Percentiles rank a stretch among this genome's conserved stretches.
phyloP scores from a whole-genome alignment of 1,284 basidiomycete genomes.

The Volvariella volvacea region DNA sequence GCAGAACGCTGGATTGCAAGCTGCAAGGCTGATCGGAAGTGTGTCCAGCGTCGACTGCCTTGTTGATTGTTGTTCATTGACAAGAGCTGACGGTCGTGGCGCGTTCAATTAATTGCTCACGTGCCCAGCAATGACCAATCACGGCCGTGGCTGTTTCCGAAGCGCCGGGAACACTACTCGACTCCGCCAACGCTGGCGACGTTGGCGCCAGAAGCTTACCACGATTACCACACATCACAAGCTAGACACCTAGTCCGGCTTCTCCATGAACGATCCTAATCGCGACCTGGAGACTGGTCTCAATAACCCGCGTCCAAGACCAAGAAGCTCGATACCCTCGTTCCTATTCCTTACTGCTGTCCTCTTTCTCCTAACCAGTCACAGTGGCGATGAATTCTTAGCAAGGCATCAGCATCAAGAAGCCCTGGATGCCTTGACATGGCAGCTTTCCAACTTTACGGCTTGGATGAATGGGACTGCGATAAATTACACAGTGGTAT shows the following conservation, averaged over 20 bases:
- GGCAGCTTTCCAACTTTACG: slow-evolving; percentile 63
- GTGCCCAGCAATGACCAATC: no score
- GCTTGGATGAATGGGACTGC: slow-evolving; percentile 67
- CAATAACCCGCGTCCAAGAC: slow-evolving; percentile 25
- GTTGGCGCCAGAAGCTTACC: no score
- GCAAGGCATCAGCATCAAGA: slow-evolving; percentile 58
- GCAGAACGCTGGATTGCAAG: slow-evolving; percentile 69
- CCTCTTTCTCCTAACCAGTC: slow-evolving; percentile 70
- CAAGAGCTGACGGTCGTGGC: neutral
- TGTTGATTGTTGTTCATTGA: slow-evolving; percentile 34
- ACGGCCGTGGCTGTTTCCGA: no score
- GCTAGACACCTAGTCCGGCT: no score
- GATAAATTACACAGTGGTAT: slow-evolving; percentile 62
- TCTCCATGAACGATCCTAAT: slow-evolving; percentile 21
- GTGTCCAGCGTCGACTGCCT: slow-evolving; percentile 66
- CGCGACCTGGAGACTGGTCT: slow-evolving; percentile 32
- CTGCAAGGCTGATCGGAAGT: slow-evolving; percentile 69
- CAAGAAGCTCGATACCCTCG: slow-evolving; percentile 57
- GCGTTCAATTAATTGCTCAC: no score
- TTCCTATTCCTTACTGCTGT: slow-evolving; percentile 68
- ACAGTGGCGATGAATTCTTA: slow-evolving; percentile 56
- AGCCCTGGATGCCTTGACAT: slow-evolving; percentile 45
- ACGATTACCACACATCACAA: no score
- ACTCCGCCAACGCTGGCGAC: no score
- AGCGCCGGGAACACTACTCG: no score